phyloP scores from a whole-genome alignment of 208 protist species.

The Crithidia bombi region DNA sequence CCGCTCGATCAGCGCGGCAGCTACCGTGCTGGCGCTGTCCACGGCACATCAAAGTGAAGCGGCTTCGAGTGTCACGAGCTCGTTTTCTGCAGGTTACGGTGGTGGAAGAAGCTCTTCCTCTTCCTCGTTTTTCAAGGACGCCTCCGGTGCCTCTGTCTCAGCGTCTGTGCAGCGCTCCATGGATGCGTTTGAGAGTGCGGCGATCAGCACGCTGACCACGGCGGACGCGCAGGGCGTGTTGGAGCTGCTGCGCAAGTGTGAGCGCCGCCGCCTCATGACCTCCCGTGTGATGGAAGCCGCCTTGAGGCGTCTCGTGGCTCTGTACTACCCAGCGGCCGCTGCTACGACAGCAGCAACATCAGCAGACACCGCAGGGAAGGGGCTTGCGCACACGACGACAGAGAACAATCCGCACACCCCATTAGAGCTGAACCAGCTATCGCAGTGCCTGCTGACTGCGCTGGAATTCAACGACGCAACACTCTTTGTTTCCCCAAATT shows the following conservation, averaged over 20 bases:
- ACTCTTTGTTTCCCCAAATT: constrained; percentile 20
- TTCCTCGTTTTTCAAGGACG: neutral
- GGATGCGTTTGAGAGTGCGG: constrained; percentile 53
- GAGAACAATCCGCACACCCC: neutral
- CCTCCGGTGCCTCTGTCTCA: neutral
- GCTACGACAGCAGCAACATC: neutral
- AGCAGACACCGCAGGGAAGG: neutral
- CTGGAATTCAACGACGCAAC: constrained; percentile 30
- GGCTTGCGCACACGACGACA: neutral
- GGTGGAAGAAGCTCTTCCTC: neutral
- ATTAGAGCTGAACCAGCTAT: constrained; percentile 27
- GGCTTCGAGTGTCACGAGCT: neutral
- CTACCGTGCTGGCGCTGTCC: constrained; percentile 26
- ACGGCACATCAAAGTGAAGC: neutral
- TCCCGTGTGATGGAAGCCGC: constrained; percentile 55
- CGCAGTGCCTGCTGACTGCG: constrained; percentile 19
- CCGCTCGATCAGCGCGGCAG: constrained; percentile 27
- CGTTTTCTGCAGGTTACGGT: neutral
- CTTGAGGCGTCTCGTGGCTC: constrained; percentile 38
- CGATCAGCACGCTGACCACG: constrained; percentile 32
- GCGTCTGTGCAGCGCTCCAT: constrained; percentile 36
- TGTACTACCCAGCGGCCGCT: constrained; percentile 39
- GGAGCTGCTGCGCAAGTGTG: constrained; percentile 72
- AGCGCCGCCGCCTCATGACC: constrained; percentile 64
- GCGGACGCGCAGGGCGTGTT: constrained; percentile 55